Conservation (phyloP, 129 eudicot genomes). For the Flaveria robusta region DNA sequence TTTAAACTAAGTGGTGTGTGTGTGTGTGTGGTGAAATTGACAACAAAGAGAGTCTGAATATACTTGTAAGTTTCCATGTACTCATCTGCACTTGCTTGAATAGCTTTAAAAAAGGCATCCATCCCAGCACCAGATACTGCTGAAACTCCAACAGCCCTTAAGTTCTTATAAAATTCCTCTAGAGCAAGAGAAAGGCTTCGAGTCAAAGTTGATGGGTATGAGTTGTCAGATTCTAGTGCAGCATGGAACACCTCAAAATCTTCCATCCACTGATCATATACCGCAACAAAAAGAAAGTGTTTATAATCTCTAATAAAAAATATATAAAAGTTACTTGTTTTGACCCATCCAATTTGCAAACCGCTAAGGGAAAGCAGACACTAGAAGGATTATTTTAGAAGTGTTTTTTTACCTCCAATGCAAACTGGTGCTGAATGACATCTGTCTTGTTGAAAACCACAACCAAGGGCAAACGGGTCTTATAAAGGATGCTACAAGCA, state of each 20-base stretch:
- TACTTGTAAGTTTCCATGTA: slow-evolving; percentile 96
- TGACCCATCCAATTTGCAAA: neutral
- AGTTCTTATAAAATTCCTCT: slow-evolving; percentile 84
- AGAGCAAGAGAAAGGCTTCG: slow-evolving; percentile 85
- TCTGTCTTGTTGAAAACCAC: slow-evolving; percentile 90
- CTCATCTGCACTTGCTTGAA: slow-evolving; percentile 89
- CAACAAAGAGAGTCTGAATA: neutral
- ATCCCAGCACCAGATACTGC: slow-evolving; percentile 94
- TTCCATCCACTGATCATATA: slow-evolving; percentile 78
- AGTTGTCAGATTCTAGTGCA: slow-evolving; percentile 80
- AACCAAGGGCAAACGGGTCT: slow-evolving; percentile 81
- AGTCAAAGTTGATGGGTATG: slow-evolving; percentile 79
- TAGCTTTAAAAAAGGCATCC: slow-evolving; percentile 75
- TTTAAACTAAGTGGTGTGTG: slow-evolving; percentile 18
- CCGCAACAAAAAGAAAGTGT: neutral
- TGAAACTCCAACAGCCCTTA: slow-evolving; percentile 89
- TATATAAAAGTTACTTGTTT: neutral
- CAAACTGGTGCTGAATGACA: slow-evolving; percentile 90
- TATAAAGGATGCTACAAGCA: slow-evolving; percentile 97
- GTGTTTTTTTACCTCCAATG: slow-evolving; percentile 62
- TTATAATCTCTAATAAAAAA: neutral
- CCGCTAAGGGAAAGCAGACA: neutral
- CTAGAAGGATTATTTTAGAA: neutral
- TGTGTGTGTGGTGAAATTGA: neutral
- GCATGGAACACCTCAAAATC: slow-evolving; percentile 90